Percentiles rank a stretch among this genome's conserved stretches.
Evolutionary conservation across 2,329 filamentous ascomycete species (phyloP).

Genomic region (Pseudogymnoascus verrucosus): DNA sequence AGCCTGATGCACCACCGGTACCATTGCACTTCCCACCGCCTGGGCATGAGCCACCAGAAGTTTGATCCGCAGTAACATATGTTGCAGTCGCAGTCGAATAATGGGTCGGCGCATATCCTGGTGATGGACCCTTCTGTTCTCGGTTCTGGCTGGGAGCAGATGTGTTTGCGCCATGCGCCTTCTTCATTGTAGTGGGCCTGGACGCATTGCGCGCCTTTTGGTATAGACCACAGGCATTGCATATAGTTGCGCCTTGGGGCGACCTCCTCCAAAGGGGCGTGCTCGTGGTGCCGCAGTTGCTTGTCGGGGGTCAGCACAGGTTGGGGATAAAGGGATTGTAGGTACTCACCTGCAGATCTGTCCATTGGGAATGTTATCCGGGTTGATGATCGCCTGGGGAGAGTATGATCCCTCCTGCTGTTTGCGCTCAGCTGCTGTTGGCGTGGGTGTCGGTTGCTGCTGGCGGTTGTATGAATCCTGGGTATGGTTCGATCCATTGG

Average conservation of each 20-base stretch:
- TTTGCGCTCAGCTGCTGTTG: background rate
- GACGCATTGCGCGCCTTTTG: constrained; percentile 87
- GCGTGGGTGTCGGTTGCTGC: background rate
- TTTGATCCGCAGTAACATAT: constrained; percentile 70
- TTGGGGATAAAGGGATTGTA: constrained; percentile 10
- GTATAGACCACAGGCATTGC: constrained; percentile 95
- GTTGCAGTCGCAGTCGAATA: constrained; percentile 45
- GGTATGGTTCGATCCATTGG: constrained; percentile 4
- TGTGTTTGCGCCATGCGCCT: constrained; percentile 49
- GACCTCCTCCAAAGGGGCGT: constrained; percentile 94
- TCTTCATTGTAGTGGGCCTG: constrained; percentile 83
- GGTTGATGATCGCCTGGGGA: background rate
- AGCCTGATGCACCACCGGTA: constrained; percentile 89
- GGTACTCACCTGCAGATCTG: constrained; percentile 62
- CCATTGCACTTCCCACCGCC: constrained; percentile 94
- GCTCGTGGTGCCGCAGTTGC: constrained; percentile 89
- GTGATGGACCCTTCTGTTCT: constrained; percentile 22
- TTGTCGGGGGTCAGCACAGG: constrained; percentile 34
- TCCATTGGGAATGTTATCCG: constrained; percentile 37
- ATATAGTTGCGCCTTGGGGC: constrained; percentile 87
- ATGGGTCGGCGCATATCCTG: constrained; percentile 28
- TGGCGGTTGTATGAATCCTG: background rate
- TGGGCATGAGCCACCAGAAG: constrained; percentile 78
- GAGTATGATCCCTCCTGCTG: constrained; percentile 4
- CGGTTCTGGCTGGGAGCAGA: constrained; percentile 18